Evolutionary conservation across 495 filamentous ascomycete species (phyloP).

Genomic region (Cryomyces minteri): DNA sequence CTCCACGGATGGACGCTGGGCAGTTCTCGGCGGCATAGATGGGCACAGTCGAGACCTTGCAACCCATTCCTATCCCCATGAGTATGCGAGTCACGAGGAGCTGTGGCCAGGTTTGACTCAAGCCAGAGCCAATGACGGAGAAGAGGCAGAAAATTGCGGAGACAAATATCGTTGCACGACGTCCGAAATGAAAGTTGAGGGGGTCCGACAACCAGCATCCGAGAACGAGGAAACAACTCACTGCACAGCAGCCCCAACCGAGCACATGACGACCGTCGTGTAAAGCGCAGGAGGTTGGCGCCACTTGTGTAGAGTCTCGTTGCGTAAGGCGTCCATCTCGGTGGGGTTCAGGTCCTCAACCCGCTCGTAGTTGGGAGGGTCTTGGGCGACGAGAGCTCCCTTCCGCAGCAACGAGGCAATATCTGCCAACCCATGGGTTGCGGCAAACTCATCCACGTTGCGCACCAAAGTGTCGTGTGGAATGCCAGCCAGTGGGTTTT

Average conservation of each 20-base stretch:
- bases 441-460: conserved; percentile 32
- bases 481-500: conserved; percentile 32
- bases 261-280: conserved; percentile 31
- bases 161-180: conserved; percentile 51
- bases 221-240: no score
- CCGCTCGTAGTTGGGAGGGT: conserved; percentile 21
- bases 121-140: conserved; percentile 5
- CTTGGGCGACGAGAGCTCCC: conserved; percentile 35
- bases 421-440: conserved; percentile 24
- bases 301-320: conserved; percentile 38
- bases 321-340: conserved; percentile 25
- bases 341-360: conserved; percentile 23
- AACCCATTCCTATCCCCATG: conserved; percentile 10
- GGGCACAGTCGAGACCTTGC: conserved; percentile 20
- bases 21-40: conserved; percentile 44
- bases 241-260: conserved; percentile 21
- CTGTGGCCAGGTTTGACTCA: conserved; percentile 5
- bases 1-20: conserved; percentile 41
- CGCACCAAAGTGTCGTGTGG: conserved; percentile 26
- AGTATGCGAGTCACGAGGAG: conserved; percentile 8
- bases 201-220: conserved; percentile 1
- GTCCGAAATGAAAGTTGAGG: conserved; percentile 6
- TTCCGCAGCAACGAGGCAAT: conserved; percentile 27
- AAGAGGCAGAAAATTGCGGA: conserved; percentile 41
- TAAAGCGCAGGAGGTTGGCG: conserved; percentile 35